These are phyloP conservation scores for Aphanocladium album DNA, from an alignment of 2,329 filamentous ascomycete genomes.

Conservation along the genomic window DNA sequence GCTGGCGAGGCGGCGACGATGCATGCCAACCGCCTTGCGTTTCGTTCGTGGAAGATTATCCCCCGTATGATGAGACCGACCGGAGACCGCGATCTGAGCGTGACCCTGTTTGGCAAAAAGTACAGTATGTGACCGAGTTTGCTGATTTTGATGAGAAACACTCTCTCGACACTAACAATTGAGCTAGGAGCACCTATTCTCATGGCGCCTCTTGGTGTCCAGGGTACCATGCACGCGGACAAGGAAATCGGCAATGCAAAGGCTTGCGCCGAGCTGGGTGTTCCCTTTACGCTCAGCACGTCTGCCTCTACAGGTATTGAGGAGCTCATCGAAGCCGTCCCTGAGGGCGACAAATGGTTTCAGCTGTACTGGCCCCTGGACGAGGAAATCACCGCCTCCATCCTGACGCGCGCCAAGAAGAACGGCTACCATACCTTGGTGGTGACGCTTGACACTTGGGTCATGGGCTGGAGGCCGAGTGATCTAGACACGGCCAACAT, in stretches of 20 bases:
- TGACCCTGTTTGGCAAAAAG: conserved; percentile 47
- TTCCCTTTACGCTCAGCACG: conserved; percentile 65
- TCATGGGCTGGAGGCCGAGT: conserved; percentile 61
- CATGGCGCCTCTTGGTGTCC: conserved; percentile 65
- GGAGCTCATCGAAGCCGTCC: conserved; percentile 56
- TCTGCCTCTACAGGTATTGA: conserved; percentile 60
- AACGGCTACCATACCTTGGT: conserved; percentile 62
- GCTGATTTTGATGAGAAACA: no score
- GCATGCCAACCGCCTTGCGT: conserved; percentile 54
- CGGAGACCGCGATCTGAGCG: conserved; percentile 41
- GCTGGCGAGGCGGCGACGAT: conserved; percentile 58
- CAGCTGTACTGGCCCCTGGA: conserved; percentile 71
- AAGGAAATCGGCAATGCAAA: conserved; percentile 59
- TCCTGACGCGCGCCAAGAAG: conserved; percentile 56
- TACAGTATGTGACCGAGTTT: conserved; percentile 30
- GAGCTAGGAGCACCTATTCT: conserved; percentile 45
- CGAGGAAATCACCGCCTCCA: conserved; percentile 59
- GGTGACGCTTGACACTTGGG: conserved; percentile 68
- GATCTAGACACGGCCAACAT: conserved; percentile 61
- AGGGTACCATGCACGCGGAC: conserved; percentile 61
- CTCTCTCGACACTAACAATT: not conserved
- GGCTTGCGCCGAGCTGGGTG: conserved; percentile 53
- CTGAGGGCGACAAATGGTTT: conserved; percentile 59
- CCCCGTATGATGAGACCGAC: conserved; percentile 46
- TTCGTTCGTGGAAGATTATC: conserved; percentile 47